Base-by-base conservation (phyloP, 768 basidiomycete genomes). In the Myochromella boudieri region DNA sequence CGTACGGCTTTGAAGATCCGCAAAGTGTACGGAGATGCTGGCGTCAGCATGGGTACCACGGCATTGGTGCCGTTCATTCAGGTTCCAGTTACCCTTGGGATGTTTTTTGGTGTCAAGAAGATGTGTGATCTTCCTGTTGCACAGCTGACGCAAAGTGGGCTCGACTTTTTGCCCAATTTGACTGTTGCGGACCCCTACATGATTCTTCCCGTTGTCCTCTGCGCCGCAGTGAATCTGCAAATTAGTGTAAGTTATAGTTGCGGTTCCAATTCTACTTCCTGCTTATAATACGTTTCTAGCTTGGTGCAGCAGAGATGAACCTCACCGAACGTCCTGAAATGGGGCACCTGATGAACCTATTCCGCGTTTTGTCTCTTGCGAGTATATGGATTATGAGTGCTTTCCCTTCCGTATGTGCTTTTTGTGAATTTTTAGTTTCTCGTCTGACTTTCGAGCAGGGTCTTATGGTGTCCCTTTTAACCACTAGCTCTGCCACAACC, bases 81-180 rank as follows among this genome's bases (percentile, higher is more conserved):
- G 64, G 61, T 92, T 17, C 82, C 90, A 1, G 71, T 92, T 33
- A 84, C 87, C 37, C 67, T 97, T 25, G 83, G 85, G 11, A 68
- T 91, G 69, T 98, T 98, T 76, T 85, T 92, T 54, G 91, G 80
- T 14, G 62, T 95, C 45, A 82, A 81, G 66, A 70, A 69, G 37
- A 76, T 98, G 72, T 84, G 85, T 55, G 70, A 74, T 39, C 63
- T 84, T 36, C 90, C 91, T 0, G 64, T 97, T 15, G 74, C 75
- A 43, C 91, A 92, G 68, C 63, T 97, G 58, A 75, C 78, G 53
- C 70, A 82, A 51, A 92, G 90, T 48, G 93, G 95, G 0, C 63
- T 92, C 24, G 71, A 65, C 36, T 82, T 84, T 68, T 63, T 95
- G 29, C 82, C 83, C 0, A 87, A 97, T 65, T 67, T 98, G 53